These are phyloP conservation scores for Cyberlindnera bimundalis DNA, from an alignment of 805 yeast species.

Conservation along the genomic window DNA sequence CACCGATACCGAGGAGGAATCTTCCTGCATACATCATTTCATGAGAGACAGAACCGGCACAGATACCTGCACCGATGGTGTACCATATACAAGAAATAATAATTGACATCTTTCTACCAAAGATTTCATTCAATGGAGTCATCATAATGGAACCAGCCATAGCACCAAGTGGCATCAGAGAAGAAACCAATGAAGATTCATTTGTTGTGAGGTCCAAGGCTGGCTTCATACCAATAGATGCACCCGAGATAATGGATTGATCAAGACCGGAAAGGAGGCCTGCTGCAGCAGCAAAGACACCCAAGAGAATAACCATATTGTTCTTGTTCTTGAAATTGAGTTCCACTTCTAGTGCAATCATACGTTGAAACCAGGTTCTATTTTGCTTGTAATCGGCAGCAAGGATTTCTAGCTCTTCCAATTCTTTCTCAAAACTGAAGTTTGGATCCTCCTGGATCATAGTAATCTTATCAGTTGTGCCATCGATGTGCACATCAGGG, in stretches of 20 bases:
- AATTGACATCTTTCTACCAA: constrained; percentile 56
- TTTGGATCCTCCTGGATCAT: constrained; percentile 21
- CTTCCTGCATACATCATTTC: constrained; percentile 58
- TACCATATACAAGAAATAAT: constrained; percentile 56
- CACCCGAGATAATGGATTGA: constrained; percentile 66
- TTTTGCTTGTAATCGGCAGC: constrained; percentile 27
- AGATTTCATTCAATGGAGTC: constrained; percentile 52
- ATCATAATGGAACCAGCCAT: constrained; percentile 58
- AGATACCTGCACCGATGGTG: constrained; percentile 57
- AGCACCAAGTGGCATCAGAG: constrained; percentile 70
- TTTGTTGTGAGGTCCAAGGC: constrained; percentile 38
- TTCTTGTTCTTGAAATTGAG: constrained; percentile 42
- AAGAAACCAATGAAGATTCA: constrained; percentile 50
- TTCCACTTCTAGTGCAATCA: constrained; percentile 35
- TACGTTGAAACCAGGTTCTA: constrained; percentile 36
- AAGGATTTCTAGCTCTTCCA: constrained; percentile 33
- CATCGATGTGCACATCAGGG: constrained; percentile 11
- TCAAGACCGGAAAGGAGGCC: constrained; percentile 66
- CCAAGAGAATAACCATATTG: constrained; percentile 47
- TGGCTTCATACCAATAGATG: constrained; percentile 46
- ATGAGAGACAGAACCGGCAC: constrained; percentile 46
- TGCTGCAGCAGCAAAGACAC: constrained; percentile 57
- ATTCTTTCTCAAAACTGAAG: constrained; percentile 37
- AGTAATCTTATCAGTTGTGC: constrained; percentile 16
- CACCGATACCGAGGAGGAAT: constrained; percentile 58